Evolutionary conservation across 2,329 filamentous ascomycete species (phyloP).

Genomic region (Diplodia mutila): DNA sequence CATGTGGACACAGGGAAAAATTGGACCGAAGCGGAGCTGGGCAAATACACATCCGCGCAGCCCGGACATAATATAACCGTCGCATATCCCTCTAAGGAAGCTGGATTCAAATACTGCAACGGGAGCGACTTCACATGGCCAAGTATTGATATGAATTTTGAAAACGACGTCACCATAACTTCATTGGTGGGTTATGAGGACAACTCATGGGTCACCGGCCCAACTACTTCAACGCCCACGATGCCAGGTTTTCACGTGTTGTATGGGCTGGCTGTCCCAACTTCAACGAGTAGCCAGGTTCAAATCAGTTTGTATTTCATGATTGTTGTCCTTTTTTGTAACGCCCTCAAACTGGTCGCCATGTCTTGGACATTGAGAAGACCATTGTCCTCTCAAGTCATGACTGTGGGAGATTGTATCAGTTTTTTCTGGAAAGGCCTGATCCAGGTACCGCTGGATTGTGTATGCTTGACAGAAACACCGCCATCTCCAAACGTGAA

Average conservation of each 20-base stretch:
- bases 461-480: background rate
- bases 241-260: background rate
- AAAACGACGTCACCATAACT: background rate
- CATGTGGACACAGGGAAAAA: too few species aligned
- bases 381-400: background rate
- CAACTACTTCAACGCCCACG: background rate
- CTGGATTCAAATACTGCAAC: background rate
- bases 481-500: accelerated
- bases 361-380: background rate
- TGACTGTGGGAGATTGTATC: background rate
- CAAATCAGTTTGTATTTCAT: background rate
- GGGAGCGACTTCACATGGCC: background rate
- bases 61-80: background rate
- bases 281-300: background rate
- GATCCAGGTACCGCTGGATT: background rate
- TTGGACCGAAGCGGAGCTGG: background rate
- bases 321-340: background rate
- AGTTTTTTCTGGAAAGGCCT: background rate
- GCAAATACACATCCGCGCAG: background rate
- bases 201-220: background rate
- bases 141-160: too few species aligned
- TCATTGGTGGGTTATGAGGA: background rate
- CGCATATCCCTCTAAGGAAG: background rate
- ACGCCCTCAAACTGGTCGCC: background rate
- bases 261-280: background rate